Evolutionary conservation across 23 red algal genomes (phyloP), one percentile per base, ranked within the genome.

Genomic region (Pyropia haitanensis): DNA sequence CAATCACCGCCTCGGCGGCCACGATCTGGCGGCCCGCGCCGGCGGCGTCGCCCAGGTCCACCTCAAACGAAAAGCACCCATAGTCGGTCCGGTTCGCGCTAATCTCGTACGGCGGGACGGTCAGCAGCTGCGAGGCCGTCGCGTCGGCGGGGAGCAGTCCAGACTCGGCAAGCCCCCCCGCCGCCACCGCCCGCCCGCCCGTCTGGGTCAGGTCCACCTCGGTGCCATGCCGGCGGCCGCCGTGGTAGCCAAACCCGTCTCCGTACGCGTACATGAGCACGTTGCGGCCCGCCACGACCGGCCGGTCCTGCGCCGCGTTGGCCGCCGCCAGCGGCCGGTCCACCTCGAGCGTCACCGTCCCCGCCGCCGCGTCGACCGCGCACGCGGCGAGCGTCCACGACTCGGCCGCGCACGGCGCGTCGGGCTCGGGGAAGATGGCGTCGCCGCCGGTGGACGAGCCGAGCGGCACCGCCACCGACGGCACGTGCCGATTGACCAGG

Each of bases 261-360:
- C 78, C 78, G 39, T 83, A 83, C 23, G 78, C 78, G 58, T 83
- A 65, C 54, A 83, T 72, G 16, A 83, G 49, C 24, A 59, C 60
- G 44, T 72, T 73, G 27, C 32, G 20, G 23, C 78, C 78, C 0
- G 65, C 48, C 13, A 69, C 30, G 31, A 83, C 64, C 17, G 53
- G 34, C 9, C 66, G 23, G 39, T 83, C 78, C 67, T 83, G 78
- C 39, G 39, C 39, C 12, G 28, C 31, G 65, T 83, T 69, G 60
- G 72, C 59, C 33, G 68, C 78, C 5, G 51, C 68, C 54, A 83
- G 49, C 32, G 78, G 60, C 16, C 78, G 78, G 18, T 27, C 29
- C 19, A 83, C 68, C 58, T 83, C 78, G 3, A 83, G 19, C 18
- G 64, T 50, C 78, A 83, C 46, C 23, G 63, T 48, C 3, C 78